Evolutionary conservation across 805 yeast species (phyloP).

Genomic region (Maudiozyma barnettii): DNA sequence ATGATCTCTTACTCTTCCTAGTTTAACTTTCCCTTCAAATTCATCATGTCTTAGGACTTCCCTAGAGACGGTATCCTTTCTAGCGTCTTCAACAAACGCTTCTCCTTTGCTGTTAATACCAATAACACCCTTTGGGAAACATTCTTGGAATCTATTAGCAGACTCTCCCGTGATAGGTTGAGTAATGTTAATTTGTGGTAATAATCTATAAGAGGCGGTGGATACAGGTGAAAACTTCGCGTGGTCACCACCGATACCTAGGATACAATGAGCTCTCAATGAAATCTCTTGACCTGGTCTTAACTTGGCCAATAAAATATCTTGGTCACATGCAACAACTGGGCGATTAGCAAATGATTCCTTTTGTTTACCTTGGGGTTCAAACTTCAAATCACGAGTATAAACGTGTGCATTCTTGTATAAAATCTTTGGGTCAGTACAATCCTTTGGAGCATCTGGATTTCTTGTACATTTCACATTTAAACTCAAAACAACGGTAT

Average conservation of each 20-base stretch:
- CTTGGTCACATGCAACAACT: conserved; percentile 75
- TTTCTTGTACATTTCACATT: conserved; percentile 78
- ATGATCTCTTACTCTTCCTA: conserved; percentile 87
- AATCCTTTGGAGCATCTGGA: conserved; percentile 68
- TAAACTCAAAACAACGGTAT: conserved; percentile 76
- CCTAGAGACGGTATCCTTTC: conserved; percentile 94
- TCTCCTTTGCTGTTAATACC: conserved; percentile 56
- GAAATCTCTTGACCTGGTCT: conserved; percentile 97
- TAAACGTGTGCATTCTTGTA: conserved; percentile 81
- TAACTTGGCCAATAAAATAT: conserved; percentile 80
- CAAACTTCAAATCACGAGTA: conserved; percentile 81
- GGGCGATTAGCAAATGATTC: conserved; percentile 59
- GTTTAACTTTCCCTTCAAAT: conserved; percentile 76
- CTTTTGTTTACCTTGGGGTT: conserved; percentile 82
- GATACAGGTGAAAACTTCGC: conserved; percentile 97
- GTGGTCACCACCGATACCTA: conserved; percentile 91
- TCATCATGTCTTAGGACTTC: conserved; percentile 92
- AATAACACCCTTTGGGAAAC: conserved; percentile 91
- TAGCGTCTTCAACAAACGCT: conserved; percentile 79
- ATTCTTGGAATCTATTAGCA: conserved; percentile 72
- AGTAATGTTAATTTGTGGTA: conserved; percentile 76
- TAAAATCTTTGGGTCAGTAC: conserved; percentile 73
- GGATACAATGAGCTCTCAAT: conserved; percentile 77
- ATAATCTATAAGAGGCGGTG: conserved; percentile 87
- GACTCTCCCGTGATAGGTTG: conserved; percentile 66